These are phyloP conservation scores for Microcos paniculata DNA, from an alignment of 345 rosid species.

Conservation along the genomic window DNA sequence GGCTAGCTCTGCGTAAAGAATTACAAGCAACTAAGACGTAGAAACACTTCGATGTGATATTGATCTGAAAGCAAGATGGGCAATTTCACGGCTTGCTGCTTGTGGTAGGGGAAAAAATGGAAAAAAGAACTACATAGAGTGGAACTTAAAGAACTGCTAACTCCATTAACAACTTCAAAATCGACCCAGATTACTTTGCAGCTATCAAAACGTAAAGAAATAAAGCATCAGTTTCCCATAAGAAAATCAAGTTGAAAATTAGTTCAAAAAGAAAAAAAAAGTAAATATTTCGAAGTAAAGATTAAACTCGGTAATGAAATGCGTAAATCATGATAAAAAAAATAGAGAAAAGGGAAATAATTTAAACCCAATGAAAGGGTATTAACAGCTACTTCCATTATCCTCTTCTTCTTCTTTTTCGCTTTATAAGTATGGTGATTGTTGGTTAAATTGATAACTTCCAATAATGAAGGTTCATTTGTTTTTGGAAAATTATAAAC, in stretches of 20 bases:
- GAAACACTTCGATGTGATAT: too few species aligned
- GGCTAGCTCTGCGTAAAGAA: too few species aligned
- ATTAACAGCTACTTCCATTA: slow-evolving; percentile 37
- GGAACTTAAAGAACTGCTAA: background rate
- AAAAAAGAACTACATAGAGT: background rate
- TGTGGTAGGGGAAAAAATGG: too few species aligned
- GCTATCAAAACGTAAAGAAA: too few species aligned
- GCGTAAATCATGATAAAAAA: background rate
- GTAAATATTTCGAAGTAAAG: background rate
- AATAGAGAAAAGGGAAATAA: background rate
- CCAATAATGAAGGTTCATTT: background rate
- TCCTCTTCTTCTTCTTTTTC: background rate
- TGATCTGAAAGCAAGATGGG: too few species aligned
- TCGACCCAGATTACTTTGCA: background rate
- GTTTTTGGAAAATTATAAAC: too few species aligned
- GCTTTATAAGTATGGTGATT: too few species aligned
- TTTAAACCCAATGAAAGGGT: slow-evolving; percentile 29
- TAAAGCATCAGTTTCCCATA: background rate
- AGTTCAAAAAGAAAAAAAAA: background rate
- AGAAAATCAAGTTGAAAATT: background rate
- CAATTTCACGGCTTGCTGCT: too few species aligned
- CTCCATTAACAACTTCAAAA: background rate
- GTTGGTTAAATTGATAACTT: background rate
- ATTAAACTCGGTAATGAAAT: background rate
- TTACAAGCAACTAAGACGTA: too few species aligned